Evolutionary conservation across 192 early-diverging fungal species (phyloP).

Genomic region (Thamnidium elegans): DNA sequence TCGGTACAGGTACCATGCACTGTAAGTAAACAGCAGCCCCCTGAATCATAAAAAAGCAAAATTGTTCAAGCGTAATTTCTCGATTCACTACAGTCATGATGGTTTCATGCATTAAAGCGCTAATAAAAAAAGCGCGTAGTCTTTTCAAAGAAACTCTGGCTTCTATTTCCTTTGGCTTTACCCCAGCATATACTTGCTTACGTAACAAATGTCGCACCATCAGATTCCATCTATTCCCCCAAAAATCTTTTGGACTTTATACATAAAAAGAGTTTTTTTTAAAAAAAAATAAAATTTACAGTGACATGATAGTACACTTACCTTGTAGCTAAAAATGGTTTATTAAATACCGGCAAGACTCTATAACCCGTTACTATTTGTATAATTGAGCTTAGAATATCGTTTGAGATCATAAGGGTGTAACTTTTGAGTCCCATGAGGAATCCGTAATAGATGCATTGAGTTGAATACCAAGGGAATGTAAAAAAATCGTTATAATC

Average conservation of each 20-base stretch:
- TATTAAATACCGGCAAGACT: background rate
- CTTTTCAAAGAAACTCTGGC: background rate
- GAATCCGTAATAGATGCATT: constrained; percentile 4
- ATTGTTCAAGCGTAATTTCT: background rate
- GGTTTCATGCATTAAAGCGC: background rate
- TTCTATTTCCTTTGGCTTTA: background rate
- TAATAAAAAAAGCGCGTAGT: background rate
- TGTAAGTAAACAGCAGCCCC: background rate
- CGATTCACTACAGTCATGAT: constrained; percentile 10
- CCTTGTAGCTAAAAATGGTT: constrained; percentile 4
- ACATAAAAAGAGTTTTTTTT: no score
- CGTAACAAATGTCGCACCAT: constrained; percentile 4
- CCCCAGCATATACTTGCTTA: background rate
- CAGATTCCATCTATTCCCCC: constrained; percentile 11
- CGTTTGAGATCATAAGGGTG: background rate
- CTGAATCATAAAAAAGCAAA: constrained; percentile 9
- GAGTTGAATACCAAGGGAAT: background rate
- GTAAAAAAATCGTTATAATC: background rate
- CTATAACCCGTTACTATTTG: background rate
- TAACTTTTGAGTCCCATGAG: constrained; percentile 11
- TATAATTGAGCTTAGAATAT: background rate
- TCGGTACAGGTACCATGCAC: background rate
- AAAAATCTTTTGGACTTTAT: constrained; percentile 16
- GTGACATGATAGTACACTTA: background rate
- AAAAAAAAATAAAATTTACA: no score